Evolutionary conservation across 1,284 basidiomycete species (phyloP), one percentile per base, ranked within the genome.

Genomic region (Leccinum pachyderme): DNA sequence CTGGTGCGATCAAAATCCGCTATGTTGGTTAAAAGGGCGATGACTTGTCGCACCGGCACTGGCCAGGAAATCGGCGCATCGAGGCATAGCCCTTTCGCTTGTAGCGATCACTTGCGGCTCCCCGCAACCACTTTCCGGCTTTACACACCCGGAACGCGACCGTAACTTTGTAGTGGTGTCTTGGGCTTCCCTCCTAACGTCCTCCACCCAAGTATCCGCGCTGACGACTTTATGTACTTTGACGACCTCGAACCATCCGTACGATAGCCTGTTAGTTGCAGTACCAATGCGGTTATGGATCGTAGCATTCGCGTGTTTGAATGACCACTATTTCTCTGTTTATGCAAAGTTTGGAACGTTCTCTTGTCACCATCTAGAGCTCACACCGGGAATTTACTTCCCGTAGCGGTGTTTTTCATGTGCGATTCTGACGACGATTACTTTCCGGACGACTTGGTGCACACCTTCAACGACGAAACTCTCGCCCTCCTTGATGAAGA

Each of bases 351-450:
- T 41, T 41, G 39, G 37, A 39, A 39, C 18, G 37, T 39, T 22
- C 37, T 39, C 37, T 41, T 22, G 39, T 41, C 49, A 2, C 15
- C 27, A 27, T 29, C 35, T 31, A 45, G 15, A 29, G 24, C n/a
- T 11, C 31, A 11, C 13, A 29, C 32, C 29, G 27, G 27, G 41
- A 37, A 41, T 7, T 31, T 12, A 24, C 41, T 8, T 51, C 22
- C 44, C 41, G 8, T 37, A 22, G 47, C 9, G 47, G 44, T 39
- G 22, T 49, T 50, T 44, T 56, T 51, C 54, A 88, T 87, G 86
- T 72, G 78, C 61, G 78, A 79, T 70, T 83, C 79, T 31, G 88
- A 89, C 67, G 88, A 89, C 66, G 81, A 86, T 61, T 84, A 85
- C 70, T 80, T 81, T 62, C 69, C 72, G 57, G 83, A 85, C 69